Percentiles rank a stretch among this genome's conserved stretches.
These are phyloP conservation scores for Leccinum uliginosum DNA, from an alignment of 768 basidiomycete species.

Conservation along the genomic window DNA sequence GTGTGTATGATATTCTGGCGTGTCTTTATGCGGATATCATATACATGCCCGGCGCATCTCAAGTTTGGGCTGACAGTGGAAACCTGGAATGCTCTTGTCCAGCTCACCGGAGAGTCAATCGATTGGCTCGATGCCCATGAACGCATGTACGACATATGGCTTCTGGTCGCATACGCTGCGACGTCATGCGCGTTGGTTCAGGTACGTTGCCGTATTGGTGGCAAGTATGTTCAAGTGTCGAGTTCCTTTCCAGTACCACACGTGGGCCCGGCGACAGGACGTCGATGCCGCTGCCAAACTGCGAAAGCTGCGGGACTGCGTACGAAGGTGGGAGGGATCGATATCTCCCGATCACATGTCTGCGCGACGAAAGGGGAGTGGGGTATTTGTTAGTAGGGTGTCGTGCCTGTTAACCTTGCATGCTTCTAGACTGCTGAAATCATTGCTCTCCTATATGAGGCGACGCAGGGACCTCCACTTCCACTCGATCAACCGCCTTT, in stretches of 20 bases:
- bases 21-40: constrained; percentile 97
- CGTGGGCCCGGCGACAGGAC: constrained; percentile 84
- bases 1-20: constrained; percentile 97
- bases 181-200: constrained; percentile 90
- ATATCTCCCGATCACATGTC: constrained; percentile 94
- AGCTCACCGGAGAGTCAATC: constrained; percentile 73
- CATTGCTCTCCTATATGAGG: constrained; percentile 86
- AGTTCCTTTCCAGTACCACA: constrained; percentile 68
- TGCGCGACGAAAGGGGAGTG: constrained; percentile 76
- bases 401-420: neutral
- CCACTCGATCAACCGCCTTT: constrained; percentile 53
- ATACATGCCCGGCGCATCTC: constrained; percentile 84
- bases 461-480: constrained; percentile 74
- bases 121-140: constrained; percentile 89
- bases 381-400: neutral
- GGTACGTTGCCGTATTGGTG: constrained; percentile 41
- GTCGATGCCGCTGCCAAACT: constrained; percentile 68
- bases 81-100: constrained; percentile 71
- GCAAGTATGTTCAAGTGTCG: constrained; percentile 1
- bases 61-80: constrained; percentile 81
- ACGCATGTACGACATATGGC: constrained; percentile 78
- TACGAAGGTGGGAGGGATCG: constrained; percentile 81
- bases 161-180: constrained; percentile 81
- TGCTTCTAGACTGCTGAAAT: constrained; percentile 78
- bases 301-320: constrained; percentile 77